These are phyloP conservation scores for Uronychia binucleata DNA, from an alignment of 73 alveolate species.

Conservation along the genomic window DNA sequence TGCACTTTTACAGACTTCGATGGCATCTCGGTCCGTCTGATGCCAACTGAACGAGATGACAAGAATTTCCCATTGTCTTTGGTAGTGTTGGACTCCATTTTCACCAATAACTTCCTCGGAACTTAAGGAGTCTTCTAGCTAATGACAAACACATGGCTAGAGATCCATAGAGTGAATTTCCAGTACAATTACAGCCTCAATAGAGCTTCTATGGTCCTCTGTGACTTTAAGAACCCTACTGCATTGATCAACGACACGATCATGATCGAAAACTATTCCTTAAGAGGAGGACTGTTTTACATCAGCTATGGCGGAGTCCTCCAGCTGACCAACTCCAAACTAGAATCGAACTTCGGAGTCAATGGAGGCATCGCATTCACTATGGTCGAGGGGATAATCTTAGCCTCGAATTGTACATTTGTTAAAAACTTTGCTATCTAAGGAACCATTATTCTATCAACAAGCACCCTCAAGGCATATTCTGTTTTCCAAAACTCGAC, in stretches of 20 bases:
- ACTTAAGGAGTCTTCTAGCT: too few species aligned
- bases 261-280: neutral
- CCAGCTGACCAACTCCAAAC: neutral
- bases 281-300: neutral
- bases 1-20: too few species aligned
- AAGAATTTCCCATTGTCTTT: too few species aligned
- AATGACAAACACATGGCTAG: too few species aligned
- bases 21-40: too few species aligned
- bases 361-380: neutral
- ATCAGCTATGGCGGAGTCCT: neutral
- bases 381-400: neutral
- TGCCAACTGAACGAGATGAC: too few species aligned
- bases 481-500: neutral
- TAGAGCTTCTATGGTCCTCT: neutral
- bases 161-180: too few species aligned
- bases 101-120: too few species aligned
- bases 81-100: too few species aligned
- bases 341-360: neutral
- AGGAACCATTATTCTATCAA: neutral
- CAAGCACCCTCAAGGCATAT: neutral
- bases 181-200: neutral
- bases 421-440: neutral
- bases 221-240: neutral
- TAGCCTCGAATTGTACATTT: neutral
- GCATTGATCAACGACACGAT: neutral